Evolutionary conservation across 805 yeast genomes (phyloP), one percentile per base, ranked within the genome.

Genomic region (Deakozyma indianensis): DNA sequence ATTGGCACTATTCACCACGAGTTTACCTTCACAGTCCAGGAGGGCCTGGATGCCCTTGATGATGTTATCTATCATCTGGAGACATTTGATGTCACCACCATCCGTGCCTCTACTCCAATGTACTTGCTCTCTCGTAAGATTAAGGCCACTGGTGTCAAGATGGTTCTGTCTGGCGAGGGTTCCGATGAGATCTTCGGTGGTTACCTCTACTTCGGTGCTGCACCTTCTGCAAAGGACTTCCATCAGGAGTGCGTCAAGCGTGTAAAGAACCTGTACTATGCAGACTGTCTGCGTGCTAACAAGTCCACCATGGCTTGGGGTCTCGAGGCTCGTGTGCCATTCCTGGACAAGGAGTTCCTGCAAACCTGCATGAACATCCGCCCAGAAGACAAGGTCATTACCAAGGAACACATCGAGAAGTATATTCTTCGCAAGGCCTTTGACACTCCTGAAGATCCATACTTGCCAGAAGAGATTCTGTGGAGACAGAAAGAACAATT

Each of bases 261-360:
- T 66, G 96, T 92, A 57, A 86, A 92, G 75, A 88, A 92, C 90
- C 75, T 92, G 68, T 96, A 92, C 68, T 79, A 79, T 56, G 86
- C 97, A 50, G 99, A 92, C 71, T 90, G 97, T 73, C 71, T 92
- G 64, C 82, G 99, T 68, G 99, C 99, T 53, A 92, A 92, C 83
- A 92, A 92, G 71, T 88, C 96, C 27, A 92, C 99, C 48, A 85
- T 92, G 96, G 97, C 99, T 41, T 92, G 99, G 99, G 99, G 99
- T 66, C 76, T 92, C 53, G 99, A 92, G 71, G 98, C 98, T 50
- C 83, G 99, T 70, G 98, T 92, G 55, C 99, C 99, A 55, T 92
- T 92, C 83, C 76, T 92, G 69, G 99, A 92, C 70, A 84, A 80
- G 70, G 74, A 80, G 63, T 92, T 92, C 76, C 71, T 92, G 66